These are phyloP conservation scores for Asterella californica DNA, from an alignment of 225 moss, liverwort and hornwort species.

Conservation along the genomic window DNA sequence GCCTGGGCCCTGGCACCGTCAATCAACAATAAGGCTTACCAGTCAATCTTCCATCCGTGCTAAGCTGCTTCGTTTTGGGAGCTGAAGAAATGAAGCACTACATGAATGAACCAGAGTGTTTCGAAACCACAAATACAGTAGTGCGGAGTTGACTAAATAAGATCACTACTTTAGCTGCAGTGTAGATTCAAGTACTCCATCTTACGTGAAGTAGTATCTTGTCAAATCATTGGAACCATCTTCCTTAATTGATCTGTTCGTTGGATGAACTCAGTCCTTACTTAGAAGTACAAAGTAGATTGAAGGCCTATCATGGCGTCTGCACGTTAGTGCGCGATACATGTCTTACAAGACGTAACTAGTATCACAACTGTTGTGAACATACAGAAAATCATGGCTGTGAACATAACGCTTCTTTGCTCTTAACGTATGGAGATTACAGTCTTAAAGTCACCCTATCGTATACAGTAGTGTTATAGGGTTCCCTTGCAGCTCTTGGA, in stretches of 20 bases:
- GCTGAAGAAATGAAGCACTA: background rate
- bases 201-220: background rate
- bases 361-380: background rate
- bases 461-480: background rate
- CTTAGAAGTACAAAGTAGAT: background rate
- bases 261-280: background rate
- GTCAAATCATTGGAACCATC: conserved; percentile 3
- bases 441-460: background rate
- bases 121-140: background rate
- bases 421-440: background rate
- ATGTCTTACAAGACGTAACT: background rate
- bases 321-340: background rate
- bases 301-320: background rate
- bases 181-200: background rate
- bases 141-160: background rate
- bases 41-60: background rate
- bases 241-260: background rate
- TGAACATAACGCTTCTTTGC: background rate
- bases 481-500: background rate
- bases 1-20: background rate
- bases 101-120: background rate
- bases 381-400: background rate
- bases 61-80: background rate
- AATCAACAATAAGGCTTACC: background rate
- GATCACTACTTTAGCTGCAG: background rate